Evolutionary conservation across 2,329 filamentous ascomycete genomes (phyloP).

Genomic region (Reticulascus tulasneorum): DNA sequence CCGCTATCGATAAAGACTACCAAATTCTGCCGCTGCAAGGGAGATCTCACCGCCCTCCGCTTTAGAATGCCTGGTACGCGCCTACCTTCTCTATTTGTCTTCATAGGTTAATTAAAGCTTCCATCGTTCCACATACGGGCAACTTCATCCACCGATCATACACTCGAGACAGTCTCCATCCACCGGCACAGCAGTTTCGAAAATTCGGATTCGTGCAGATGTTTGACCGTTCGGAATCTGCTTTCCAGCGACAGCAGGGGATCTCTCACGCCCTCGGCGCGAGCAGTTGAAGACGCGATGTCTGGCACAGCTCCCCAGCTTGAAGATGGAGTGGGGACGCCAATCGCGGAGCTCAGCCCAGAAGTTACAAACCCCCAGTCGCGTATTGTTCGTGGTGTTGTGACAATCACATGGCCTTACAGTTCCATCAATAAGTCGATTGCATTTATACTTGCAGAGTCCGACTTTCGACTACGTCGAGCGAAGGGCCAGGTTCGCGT

Average conservation of each 20-base stretch:
- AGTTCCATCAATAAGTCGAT: conserved; percentile 71
- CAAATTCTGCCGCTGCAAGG: no score
- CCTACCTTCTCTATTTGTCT: no score
- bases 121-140: no score
- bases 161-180: no score
- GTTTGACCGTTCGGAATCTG: background rate
- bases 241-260: conserved; percentile 1
- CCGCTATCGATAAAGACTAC: no score
- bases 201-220: background rate
- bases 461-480: conserved; percentile 75
- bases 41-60: no score
- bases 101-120: no score
- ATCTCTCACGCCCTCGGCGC: conserved; percentile 13
- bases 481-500: conserved; percentile 77
- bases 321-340: conserved; percentile 25
- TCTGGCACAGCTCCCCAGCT: conserved; percentile 12
- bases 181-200: no score
- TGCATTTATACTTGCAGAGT: conserved; percentile 78
- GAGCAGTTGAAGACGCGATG: conserved; percentile 19
- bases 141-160: no score
- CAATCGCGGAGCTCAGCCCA: conserved; percentile 54
- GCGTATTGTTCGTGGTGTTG: conserved; percentile 60
- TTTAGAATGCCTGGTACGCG: no score
- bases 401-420: conserved; percentile 90
- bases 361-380: conserved; percentile 35